Percentiles rank a stretch among this genome's conserved stretches.
phyloP scores from a whole-genome alignment of 352 stramenopile species.

The Phytophthora boehmeriae region DNA sequence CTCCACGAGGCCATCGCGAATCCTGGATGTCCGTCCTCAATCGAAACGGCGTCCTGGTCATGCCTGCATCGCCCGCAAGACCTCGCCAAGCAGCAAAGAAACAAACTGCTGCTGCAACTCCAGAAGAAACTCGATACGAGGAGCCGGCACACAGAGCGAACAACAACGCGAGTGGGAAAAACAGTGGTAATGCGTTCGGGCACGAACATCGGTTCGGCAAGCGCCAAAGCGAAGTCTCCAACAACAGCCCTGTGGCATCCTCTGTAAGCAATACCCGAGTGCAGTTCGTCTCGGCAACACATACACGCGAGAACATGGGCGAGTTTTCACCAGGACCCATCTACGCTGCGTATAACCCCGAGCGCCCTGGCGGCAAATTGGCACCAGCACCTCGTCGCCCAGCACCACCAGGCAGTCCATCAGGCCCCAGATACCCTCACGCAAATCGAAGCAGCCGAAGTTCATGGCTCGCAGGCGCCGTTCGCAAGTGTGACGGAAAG shows the following conservation, averaged over 20 bases:
- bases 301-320: constrained; percentile 86
- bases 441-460: constrained; percentile 80
- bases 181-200: constrained; percentile 64
- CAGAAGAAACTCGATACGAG: constrained; percentile 20
- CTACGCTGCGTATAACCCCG: constrained; percentile 75
- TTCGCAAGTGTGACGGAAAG: constrained; percentile 71
- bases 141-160: constrained; percentile 14
- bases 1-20: constrained; percentile 65
- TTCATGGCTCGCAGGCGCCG: constrained; percentile 81
- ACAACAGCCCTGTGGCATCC: constrained; percentile 41
- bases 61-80: constrained; percentile 52
- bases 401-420: constrained; percentile 44
- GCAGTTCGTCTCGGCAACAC: constrained; percentile 76
- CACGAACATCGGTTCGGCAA: constrained; percentile 79
- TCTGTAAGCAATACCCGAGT: constrained; percentile 54
- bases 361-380: constrained; percentile 66
- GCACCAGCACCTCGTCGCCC: constrained; percentile 59
- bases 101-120: constrained; percentile 14
- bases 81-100: constrained; percentile 19
- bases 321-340: constrained; percentile 87
- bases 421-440: constrained; percentile 65
- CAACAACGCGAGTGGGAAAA: constrained; percentile 34
- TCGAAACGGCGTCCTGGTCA: constrained; percentile 79
- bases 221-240: constrained; percentile 36
- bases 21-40: constrained; percentile 87